Evolutionary conservation across 306 rosid species (phyloP).

Genomic region (Ochetophila trinervis): DNA sequence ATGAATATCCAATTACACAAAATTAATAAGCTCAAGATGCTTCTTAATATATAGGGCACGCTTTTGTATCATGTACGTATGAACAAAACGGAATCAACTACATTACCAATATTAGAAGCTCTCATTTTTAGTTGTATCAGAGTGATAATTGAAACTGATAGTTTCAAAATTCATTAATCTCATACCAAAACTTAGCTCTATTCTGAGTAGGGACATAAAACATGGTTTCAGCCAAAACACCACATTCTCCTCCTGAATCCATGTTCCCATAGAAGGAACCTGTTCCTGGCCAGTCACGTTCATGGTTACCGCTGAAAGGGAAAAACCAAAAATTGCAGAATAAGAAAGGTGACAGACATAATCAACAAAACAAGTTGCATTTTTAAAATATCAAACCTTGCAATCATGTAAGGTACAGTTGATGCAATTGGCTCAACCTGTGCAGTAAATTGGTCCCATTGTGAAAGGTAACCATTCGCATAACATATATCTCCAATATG

Average conservation of each 20-base stretch:
- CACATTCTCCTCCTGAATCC: conserved; percentile 98
- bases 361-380: neutral
- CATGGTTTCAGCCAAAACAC: conserved; percentile 78
- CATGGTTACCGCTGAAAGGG: conserved; percentile 83
- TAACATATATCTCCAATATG: conserved; percentile 91
- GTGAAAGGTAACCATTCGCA: conserved; percentile 91
- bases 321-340: conserved; percentile 15
- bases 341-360: conserved; percentile 23
- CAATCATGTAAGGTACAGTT: conserved; percentile 85
- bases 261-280: conserved; percentile 77
- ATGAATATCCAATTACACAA: too few relatives aligned
- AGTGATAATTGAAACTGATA: neutral
- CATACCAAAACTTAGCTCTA: conserved; percentile 79
- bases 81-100: too few relatives aligned
- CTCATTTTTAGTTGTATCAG: neutral
- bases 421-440: conserved; percentile 95
- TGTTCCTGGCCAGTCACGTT: conserved; percentile 91
- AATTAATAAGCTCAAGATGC: too few relatives aligned
- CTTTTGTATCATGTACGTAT: too few relatives aligned
- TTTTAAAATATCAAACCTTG: conserved; percentile 48
- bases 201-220: conserved; percentile 92
- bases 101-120: neutral
- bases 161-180: neutral
- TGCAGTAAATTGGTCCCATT: conserved; percentile 95
- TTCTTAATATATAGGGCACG: too few relatives aligned